Base-by-base conservation (phyloP, 2,329 filamentous ascomycete species). In the Fusarium burgessii region DNA sequence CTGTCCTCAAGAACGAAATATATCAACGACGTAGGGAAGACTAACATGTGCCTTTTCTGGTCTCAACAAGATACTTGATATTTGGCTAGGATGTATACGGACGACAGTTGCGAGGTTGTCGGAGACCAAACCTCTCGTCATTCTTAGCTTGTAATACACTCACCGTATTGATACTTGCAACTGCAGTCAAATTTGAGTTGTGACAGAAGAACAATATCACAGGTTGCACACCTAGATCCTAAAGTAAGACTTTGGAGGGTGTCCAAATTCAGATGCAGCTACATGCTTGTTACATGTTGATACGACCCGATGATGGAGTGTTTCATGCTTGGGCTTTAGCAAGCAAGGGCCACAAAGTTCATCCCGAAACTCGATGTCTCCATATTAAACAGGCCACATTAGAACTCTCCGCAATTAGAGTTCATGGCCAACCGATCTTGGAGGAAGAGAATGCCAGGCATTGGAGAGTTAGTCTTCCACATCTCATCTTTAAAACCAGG, bases 321-420 rank as follows among this genome's bases (percentile, higher is more conserved):
- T 49, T 62, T 49, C 40, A 59, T 59, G 38, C 40, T 59, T 55
- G 58, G 46, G 58, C 47, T 63, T 40, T 42, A 56, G 33, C 29
- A 56, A 59, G 29, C 65, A 68, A 41, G 66, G 58, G 58, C 41
- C 40, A 49, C 59, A 59, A 61, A 45, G 46, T 64, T 47, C 57
- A 58, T 73, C 61, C 67, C 43, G 51, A 52, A 52, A 50, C 45
- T 52, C 42, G 18, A 43, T 14, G 58, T 45, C 66, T 62, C 68
- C 61, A 64, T 52, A 68, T 72, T 73, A 72, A 73, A 70, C 73
- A 72, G 46, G 58, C 43, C 59, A 58, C 23, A 63, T 61, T 62
- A 29, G 63, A 33, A 56, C 27, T 49, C 62, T 59, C 32, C 32
- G 13, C 33, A 56, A 45, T 45, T 25, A 59, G 32, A 27, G 29